These are phyloP conservation scores for Coniochaeta hoffmannii DNA, from an alignment of 2,329 filamentous ascomycete species.

Conservation along the genomic window DNA sequence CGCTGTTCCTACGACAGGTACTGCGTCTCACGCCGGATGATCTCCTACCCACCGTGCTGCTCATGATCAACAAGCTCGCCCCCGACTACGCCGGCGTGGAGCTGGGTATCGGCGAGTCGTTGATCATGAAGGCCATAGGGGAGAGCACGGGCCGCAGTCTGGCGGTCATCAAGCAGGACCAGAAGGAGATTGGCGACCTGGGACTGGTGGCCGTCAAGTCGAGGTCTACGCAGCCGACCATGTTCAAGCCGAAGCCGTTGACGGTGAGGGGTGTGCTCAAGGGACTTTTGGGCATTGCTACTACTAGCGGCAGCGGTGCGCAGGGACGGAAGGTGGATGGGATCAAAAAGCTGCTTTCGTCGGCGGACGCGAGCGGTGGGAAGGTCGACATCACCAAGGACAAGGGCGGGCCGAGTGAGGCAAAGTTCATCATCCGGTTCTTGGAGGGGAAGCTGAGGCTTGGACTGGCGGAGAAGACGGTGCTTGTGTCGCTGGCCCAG, in stretches of 20 bases:
- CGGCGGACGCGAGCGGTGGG: conserved; percentile 68
- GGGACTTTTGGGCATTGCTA: conserved; percentile 82
- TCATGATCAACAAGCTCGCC: conserved; percentile 98
- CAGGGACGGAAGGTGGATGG: conserved; percentile 86
- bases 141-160: conserved; percentile 87
- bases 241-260: conserved; percentile 94
- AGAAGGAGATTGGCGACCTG: conserved; percentile 93
- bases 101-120: conserved; percentile 92
- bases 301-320: conserved; percentile 75
- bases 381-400: conserved; percentile 88
- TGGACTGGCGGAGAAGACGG: conserved; percentile 85
- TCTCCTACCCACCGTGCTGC: conserved; percentile 76
- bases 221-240: conserved; percentile 88
- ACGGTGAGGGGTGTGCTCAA: conserved; percentile 83
- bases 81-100: conserved; percentile 96
- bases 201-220: conserved; percentile 94
- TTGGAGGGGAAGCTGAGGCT: conserved; percentile 90
- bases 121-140: conserved; percentile 98
- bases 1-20: conserved; percentile 89
- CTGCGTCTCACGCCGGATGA: conserved; percentile 83
- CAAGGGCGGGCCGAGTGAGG: conserved; percentile 89
- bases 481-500: conserved; percentile 83
- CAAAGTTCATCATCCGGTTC: conserved; percentile 89
- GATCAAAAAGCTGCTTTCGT: conserved; percentile 94
- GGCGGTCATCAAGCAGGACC: conserved; percentile 86